Evolutionary conservation across 148 eudicot genomes (phyloP).

Genomic region (Rhododendron vialii): DNA sequence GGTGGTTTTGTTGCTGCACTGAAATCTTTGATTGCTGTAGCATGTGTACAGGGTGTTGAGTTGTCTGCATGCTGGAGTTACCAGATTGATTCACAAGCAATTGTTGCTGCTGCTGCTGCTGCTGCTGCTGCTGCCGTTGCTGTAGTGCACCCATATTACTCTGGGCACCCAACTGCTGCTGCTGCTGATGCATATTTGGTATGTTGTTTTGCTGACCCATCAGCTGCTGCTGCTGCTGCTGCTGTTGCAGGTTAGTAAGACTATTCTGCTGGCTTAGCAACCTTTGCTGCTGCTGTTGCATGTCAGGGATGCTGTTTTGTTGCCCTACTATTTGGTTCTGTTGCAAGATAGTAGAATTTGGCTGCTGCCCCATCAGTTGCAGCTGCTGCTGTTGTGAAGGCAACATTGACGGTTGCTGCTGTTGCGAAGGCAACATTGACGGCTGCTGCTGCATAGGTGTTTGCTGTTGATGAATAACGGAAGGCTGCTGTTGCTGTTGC

Average conservation of each 20-base stretch:
- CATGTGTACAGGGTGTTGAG: slow-evolving; percentile 61
- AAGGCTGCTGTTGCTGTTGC: slow-evolving; percentile 44
- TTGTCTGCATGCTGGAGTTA: slow-evolving; percentile 52
- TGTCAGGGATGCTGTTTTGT: slow-evolving; percentile 59
- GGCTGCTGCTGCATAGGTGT: slow-evolving; percentile 37
- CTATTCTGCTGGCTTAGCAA: slow-evolving; percentile 59
- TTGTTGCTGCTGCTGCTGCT: slow-evolving; percentile 53
- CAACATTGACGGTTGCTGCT: slow-evolving; percentile 25
- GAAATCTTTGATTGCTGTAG: slow-evolving; percentile 64
- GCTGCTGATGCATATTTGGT: slow-evolving; percentile 53
- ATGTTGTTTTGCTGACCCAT: slow-evolving; percentile 46
- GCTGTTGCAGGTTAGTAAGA: slow-evolving; percentile 48
- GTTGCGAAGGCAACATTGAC: slow-evolving; percentile 33
- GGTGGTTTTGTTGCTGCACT: slow-evolving; percentile 65
- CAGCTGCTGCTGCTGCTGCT: slow-evolving; percentile 49
- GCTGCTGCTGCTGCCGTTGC: slow-evolving; percentile 38
- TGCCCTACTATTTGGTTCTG: slow-evolving; percentile 60
- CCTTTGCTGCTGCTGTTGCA: slow-evolving; percentile 75
- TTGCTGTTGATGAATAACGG: slow-evolving; percentile 54
- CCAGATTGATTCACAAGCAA: slow-evolving; percentile 65
- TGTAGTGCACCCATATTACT: slow-evolving; percentile 43
- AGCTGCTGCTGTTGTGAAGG: slow-evolving; percentile 16
- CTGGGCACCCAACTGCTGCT: slow-evolving; percentile 67
- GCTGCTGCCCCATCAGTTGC: slow-evolving; percentile 51
- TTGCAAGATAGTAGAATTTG: slow-evolving; percentile 48